Evolutionary conservation across 257 asterid species (phyloP), one percentile per base, ranked within the genome.

Genomic region (Ajuga chamaepitys): DNA sequence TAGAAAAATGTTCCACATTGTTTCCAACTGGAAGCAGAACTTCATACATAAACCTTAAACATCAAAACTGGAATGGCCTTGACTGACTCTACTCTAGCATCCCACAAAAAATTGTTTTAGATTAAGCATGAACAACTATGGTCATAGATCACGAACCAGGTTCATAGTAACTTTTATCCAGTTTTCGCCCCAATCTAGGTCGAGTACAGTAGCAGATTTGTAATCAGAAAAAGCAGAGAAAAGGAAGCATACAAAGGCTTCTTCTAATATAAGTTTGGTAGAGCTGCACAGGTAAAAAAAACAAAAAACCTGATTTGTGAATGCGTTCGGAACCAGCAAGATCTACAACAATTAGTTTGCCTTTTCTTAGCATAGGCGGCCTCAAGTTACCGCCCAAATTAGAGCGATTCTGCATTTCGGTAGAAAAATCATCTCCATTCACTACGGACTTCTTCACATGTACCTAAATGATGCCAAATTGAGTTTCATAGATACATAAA

Each of bases 321-420:
- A 94, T 83, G 48, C 99, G 95, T 60, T 94, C 99, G 61, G 99
- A 94, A 72, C 99, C 99, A 78, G 99, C 99, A 64, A 94, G 99
- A 86, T 94, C 99, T 53, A 94, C 99, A 50, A 94, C 95, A 45
- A 94, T 81, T 76, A 94, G 83, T 76, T 94, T 94, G 79, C 96
- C 88, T 82, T 84, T 94, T 34, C 99, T 87, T 76, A 94, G 70
- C 65, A 90, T 78, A 51, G 89, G 82, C 32, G 98, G 97, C 81
- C 77, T 86, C 84, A 82, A 80, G 80, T 74, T 82, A 76, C 82
- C 86, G 37, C 72, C 80, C 73, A 67, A 82, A 76, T 64, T 85
- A 64, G 92, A 81, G 67, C 82, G 81, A 52, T 76, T 74, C 42
- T 69, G 93, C 70, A 69, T 74, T 69, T 85, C 95, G 22, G 77